Evolutionary conservation across 2,329 filamentous ascomycete species (phyloP).

Genomic region (Fusarium sacchari): DNA sequence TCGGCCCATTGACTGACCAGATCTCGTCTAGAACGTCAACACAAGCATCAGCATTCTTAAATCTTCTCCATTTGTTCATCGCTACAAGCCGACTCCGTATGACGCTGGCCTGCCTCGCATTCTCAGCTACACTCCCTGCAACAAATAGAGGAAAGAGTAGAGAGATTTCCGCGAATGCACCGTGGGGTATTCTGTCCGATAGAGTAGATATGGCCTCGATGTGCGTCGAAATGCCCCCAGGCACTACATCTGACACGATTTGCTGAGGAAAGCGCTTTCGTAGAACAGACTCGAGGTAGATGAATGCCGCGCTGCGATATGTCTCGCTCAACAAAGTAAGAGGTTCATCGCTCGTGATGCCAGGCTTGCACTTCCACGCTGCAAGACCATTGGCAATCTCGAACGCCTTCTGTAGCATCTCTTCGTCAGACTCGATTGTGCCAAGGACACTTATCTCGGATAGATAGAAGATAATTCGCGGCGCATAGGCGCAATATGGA

Average conservation of each 20-base stretch:
- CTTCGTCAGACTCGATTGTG: fast-evolving
- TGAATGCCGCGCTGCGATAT: not conserved
- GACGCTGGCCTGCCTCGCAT: not conserved
- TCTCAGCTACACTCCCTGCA: not conserved
- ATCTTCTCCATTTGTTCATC: not conserved
- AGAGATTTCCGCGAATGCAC: not conserved
- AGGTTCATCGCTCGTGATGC: not conserved
- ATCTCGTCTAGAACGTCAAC: not conserved
- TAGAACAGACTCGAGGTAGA: not conserved
- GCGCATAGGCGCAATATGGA: not conserved
- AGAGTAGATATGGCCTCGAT: not conserved
- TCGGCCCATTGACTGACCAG: fast-evolving
- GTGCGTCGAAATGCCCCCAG: fast-evolving
- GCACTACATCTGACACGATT: fast-evolving
- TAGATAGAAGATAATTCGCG: not conserved
- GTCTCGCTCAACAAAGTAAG: fast-evolving
- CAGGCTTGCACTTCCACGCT: not conserved
- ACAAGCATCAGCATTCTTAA: not conserved
- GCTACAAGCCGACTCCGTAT: fast-evolving
- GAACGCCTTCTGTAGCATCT: not conserved
- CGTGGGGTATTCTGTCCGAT: fast-evolving
- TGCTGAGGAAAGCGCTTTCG: not conserved
- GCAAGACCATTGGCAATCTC: not conserved
- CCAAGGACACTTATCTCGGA: not conserved
- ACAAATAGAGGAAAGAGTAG: fast-evolving